Evolutionary conservation across 2,329 filamentous ascomycete genomes (phyloP).

Genomic region (Graphilbum fragrans): DNA sequence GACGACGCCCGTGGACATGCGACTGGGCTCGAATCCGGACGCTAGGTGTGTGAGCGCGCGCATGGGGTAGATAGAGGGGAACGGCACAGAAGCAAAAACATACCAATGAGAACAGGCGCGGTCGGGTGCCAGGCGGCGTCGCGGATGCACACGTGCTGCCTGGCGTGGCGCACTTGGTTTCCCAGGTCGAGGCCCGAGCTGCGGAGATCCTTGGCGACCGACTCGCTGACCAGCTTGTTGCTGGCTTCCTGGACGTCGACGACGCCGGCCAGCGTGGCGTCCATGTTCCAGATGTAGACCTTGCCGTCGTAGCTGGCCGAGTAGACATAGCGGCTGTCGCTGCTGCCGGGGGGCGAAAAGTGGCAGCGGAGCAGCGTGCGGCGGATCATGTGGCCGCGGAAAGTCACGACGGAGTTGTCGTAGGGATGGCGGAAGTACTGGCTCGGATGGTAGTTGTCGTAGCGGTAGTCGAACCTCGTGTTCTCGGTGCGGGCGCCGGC

Average conservation of each 20-base stretch:
- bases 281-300: slow-evolving; percentile 81
- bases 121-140: slow-evolving; percentile 88
- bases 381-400: slow-evolving; percentile 78
- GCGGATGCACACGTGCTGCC: slow-evolving; percentile 51
- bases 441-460: slow-evolving; percentile 50
- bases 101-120: slow-evolving; percentile 63
- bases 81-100: slow-evolving; percentile 16
- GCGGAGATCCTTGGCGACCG: neutral
- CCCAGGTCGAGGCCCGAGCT: neutral
- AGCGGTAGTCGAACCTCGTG: slow-evolving; percentile 74
- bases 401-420: slow-evolving; percentile 89
- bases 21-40: slow-evolving; percentile 72
- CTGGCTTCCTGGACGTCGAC: slow-evolving; percentile 71
- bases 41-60: slow-evolving; percentile 32
- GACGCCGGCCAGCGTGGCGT: slow-evolving; percentile 67
- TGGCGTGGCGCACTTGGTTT: neutral
- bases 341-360: slow-evolving; percentile 78
- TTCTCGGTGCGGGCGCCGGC: slow-evolving; percentile 42
- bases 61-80: neutral
- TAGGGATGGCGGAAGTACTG: slow-evolving; percentile 61
- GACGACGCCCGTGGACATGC: slow-evolving; percentile 54
- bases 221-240: neutral
- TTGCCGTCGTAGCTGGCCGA: slow-evolving; percentile 81
- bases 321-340: slow-evolving; percentile 87
- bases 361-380: slow-evolving; percentile 90